Evolutionary conservation across 345 rosid species (phyloP), one percentile per base, ranked within the genome.

Genomic region (Gossypioides kirkii): DNA sequence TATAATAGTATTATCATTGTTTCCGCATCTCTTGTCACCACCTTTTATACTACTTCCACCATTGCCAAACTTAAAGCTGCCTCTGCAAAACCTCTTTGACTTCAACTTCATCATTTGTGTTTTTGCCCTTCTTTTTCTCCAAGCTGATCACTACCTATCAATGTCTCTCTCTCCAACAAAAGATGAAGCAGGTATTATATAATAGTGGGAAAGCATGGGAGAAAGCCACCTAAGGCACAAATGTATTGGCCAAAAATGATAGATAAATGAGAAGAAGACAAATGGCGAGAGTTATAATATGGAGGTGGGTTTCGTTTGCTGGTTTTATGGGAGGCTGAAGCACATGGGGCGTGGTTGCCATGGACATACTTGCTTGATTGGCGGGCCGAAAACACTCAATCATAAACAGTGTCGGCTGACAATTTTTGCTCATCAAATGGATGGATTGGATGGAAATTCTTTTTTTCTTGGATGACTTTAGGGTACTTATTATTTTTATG

Each of bases 71-170:
- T 84, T 87, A 43, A 89, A 84, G 55, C 83, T 80, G 76, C 84
- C 79, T 75, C 79, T 84, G 75, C 86, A 84, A 69, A 90, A 88
- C 77, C 84, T 87, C 84, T 86, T 93, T 13, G 94, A 86, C 83
- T 87, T 87, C 65, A 93, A 78, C 82, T 84, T 90, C 75, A 89
- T 84, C 91, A 84, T 89, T 11, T 81, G 65, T 22, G 38, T 28
- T 10, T 62, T 16, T 72, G 2, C 22, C 16, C 23, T 12, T 26
- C n/a, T 3, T 11, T 23, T 23, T 56, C 16, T 22, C 38, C 38
- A 5, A 6, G 54, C n/a, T 13, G 23, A 17, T 52, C 56, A 17
- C 12, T 43, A 10, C 9, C 8, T 55, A 20, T 22, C 26, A 20
- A 22, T 55, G 32, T 58, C 61, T 32, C 38, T 58, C 61, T 32